Evolutionary conservation across 495 filamentous ascomycete species (phyloP).

Genomic region (Sphaerosporella brunnea): DNA sequence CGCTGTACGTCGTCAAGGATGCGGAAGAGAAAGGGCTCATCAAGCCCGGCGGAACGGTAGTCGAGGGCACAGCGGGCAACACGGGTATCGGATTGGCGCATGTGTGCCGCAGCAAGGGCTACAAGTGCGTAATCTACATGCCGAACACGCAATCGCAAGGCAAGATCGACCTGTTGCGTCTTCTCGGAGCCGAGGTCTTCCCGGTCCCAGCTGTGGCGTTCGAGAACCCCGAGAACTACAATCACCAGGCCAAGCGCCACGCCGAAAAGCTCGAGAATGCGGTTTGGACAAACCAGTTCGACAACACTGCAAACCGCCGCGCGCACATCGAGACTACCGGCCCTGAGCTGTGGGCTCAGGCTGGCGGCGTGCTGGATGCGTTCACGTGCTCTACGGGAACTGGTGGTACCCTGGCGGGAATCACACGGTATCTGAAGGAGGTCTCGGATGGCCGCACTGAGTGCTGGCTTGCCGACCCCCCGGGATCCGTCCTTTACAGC

Average conservation of each 20-base stretch:
- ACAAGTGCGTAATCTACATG: conserved; percentile 97
- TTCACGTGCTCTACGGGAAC: conserved; percentile 95
- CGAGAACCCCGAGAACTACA: conserved; percentile 92
- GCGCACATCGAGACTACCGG: conserved; percentile 95
- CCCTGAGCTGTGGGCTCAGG: conserved; percentile 95
- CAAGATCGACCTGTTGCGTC: conserved; percentile 80
- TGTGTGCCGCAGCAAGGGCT: conserved; percentile 83
- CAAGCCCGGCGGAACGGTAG: conserved; percentile 72
- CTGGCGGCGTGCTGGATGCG: conserved; percentile 66
- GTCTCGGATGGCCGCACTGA: conserved; percentile 66
- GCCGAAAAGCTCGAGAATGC: conserved; percentile 74
- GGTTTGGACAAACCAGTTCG: conserved; percentile 98
- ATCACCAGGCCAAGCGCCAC: conserved; percentile 81
- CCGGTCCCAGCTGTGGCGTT: conserved; percentile 96
- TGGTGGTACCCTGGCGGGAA: conserved; percentile 75
- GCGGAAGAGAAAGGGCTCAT: conserved; percentile 77
- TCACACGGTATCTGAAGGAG: conserved; percentile 77
- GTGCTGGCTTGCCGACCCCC: conserved; percentile 80
- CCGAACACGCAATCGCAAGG: conserved; percentile 95
- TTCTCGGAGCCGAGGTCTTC: conserved; percentile 91
- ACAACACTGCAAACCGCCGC: conserved; percentile 82
- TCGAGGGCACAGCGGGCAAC: conserved; percentile 94
- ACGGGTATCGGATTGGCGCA: conserved; percentile 95
- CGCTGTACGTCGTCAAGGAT: conserved; percentile 81
- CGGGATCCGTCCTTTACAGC: conserved; percentile 76